Percentiles rank a stretch among this genome's conserved stretches.
phyloP scores from a whole-genome alignment of 257 asterid species.

The Solanum okadae region DNA sequence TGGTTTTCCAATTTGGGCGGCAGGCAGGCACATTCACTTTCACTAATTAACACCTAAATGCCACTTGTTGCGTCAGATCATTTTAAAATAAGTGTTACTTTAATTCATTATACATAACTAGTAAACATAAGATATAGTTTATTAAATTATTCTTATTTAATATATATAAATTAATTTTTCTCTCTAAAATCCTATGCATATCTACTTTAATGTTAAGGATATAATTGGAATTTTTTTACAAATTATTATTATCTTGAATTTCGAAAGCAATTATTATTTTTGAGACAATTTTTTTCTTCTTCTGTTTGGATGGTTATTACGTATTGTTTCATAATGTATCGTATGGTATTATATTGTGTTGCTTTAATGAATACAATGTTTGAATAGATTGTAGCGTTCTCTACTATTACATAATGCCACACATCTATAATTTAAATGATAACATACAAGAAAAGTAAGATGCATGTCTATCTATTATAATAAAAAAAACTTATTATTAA shows the following conservation, averaged over 20 bases:
- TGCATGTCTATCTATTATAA: too few species aligned
- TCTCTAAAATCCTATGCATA: not conserved
- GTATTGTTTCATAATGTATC: not conserved
- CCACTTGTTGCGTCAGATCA: fast-evolving
- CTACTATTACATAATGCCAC: not conserved
- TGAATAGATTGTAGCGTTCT: too few species aligned
- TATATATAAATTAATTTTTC: not conserved
- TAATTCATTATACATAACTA: not conserved
- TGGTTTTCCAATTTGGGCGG: slow-evolving; percentile 11
- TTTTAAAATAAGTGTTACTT: too few species aligned
- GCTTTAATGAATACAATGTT: not conserved
- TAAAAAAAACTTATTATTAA: too few species aligned
- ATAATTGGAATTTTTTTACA: not conserved
- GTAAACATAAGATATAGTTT: not conserved
- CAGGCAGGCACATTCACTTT: not conserved
- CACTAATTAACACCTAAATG: slow-evolving; percentile 10
- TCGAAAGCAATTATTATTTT: too few species aligned
- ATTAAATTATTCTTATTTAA: not conserved
- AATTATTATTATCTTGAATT: too few species aligned
- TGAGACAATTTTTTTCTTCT: too few species aligned
- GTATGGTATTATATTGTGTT: too few species aligned
- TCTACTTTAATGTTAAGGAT: too few species aligned
- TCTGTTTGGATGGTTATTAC: too few species aligned
- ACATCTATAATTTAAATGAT: not conserved
- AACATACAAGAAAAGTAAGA: not conserved